Base-by-base conservation (phyloP, 2,329 filamentous ascomycete genomes). In the Fonsecaea erecta region DNA sequence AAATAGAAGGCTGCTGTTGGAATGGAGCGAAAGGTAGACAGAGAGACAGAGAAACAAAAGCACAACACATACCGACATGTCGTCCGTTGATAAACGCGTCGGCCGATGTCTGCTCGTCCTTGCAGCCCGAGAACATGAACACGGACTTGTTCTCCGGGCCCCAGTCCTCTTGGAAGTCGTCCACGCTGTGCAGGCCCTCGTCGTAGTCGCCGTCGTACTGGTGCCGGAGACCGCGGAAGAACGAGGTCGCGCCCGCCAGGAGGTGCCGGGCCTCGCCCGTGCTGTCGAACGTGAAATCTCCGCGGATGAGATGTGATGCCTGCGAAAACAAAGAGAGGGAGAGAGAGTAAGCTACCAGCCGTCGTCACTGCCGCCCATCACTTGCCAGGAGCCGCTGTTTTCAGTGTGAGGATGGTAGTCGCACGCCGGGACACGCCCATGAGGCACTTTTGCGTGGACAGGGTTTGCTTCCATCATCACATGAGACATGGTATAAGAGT, bases 221-320 rank as follows among this genome's bases (percentile, higher is more conserved):
- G 53, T 83, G 76, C 63, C 81, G 67, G 34, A 70, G 54, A 3
- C 55, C 48, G 21, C 63, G 78, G 75, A 86, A 86, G 73, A 87
- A 86, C 54, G 76, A 77, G 0, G 79, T 83, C 2, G 84, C 84
- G 43, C 83, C 84, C 0, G 81, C 83, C 32, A 85, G 78, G 5
- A 87, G 74, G 69, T 83, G 77, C 65, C 80, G 75, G 21, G 84
- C 84, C 65, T 85, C 84, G 11, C 78, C 77, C 2, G 85, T 61
- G 61, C 82, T 54, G 46, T 68, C 40, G 59, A 66, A 62, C 2
- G 64, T 14, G 34, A 85, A 84, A 16, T 83, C 83, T 2, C 83
- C 82, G 26, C 80, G 75, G 35, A 87, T 77, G 1, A 87, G 75
- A 48, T 68, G 63, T 3, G 59, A 57, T 34, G 66, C 66, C 63